Conservation (phyloP, 192 early-diverging fungal genomes). For the Backusella macrospora region DNA sequence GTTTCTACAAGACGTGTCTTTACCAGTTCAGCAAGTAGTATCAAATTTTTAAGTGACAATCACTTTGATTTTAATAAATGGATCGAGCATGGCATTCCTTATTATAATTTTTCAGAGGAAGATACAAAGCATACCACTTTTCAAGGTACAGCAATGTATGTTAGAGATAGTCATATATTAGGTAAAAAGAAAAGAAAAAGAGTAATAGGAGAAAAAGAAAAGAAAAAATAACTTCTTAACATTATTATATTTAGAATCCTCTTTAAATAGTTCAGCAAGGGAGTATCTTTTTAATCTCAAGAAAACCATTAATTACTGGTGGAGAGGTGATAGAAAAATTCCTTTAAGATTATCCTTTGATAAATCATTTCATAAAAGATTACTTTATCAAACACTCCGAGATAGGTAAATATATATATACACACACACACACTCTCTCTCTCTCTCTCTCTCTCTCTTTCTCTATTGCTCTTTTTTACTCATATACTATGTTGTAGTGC, state of each 20-base stretch:
- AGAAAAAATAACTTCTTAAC: too few relatives aligned
- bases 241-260: neutral
- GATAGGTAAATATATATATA: conserved; percentile 37
- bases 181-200: neutral
- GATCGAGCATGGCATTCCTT: conserved; percentile 79
- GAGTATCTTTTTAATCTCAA: conserved; percentile 18
- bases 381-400: conserved; percentile 78
- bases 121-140: conserved; percentile 22
- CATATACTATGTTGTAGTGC: neutral
- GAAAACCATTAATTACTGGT: conserved; percentile 45
- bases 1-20: conserved; percentile 10
- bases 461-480: too few relatives aligned
- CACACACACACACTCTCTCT: too few relatives aligned
- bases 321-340: conserved; percentile 33
- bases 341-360: conserved; percentile 47
- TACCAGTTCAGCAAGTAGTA: conserved; percentile 43
- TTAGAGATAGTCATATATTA: neutral
- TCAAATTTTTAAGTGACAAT: conserved; percentile 77
- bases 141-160: neutral
- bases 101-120: conserved; percentile 64
- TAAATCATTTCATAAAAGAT: conserved; percentile 67
- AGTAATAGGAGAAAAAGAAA: neutral
- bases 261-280: neutral
- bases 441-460: too few relatives aligned
- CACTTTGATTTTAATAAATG: conserved; percentile 93